phyloP scores from a whole-genome alignment of 129 eudicot genomes.

The Daucus carota region DH1_v3.0 NC_030382.2:29349501-29350000 shows the following conservation, averaged over 20 bases:
- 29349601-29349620: slow-evolving; percentile 50
- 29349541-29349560: not conserved
- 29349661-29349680: slow-evolving; percentile 59
- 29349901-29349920: not conserved
- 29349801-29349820: not conserved
- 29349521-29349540: not conserved
- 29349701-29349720: slow-evolving; percentile 79
- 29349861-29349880: not conserved
- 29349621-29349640: slow-evolving; percentile 68
- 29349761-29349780: slow-evolving; percentile 10
- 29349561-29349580: slow-evolving; percentile 2
- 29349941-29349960: not conserved
- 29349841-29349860: not conserved
- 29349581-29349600: slow-evolving; percentile 10
- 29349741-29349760: slow-evolving; percentile 13
- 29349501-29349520: not conserved
- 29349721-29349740: slow-evolving; percentile 49
- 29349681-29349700: slow-evolving; percentile 81
- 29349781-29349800: not conserved
- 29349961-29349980: not conserved
- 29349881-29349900: not conserved
- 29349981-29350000: not conserved
- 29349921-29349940: not conserved
- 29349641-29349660: slow-evolving; percentile 72
- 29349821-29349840: not conserved